These are phyloP conservation scores for Heliamphora exappendiculata DNA, from an alignment of 148 eudicot species.

Conservation along the genomic window DNA sequence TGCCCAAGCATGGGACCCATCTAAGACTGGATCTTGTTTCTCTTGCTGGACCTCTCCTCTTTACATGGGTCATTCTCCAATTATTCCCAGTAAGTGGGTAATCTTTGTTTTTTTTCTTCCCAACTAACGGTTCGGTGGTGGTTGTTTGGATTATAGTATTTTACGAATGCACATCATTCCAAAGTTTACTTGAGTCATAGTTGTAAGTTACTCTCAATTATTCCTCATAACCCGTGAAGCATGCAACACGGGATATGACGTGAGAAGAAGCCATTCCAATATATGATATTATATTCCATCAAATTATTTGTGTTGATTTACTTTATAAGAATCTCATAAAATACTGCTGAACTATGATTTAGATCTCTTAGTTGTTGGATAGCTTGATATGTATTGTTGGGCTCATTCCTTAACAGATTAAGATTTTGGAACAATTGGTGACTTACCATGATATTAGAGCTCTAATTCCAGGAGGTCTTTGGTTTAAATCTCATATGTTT, in stretches of 20 bases:
- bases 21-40: slow-evolving; percentile 62
- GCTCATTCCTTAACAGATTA: too few relatives aligned
- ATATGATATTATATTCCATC: not conserved
- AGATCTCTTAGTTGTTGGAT: not conserved
- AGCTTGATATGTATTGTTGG: too few relatives aligned
- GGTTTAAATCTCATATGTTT: too few relatives aligned
- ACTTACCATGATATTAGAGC: too few relatives aligned
- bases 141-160: not conserved
- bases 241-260: not conserved
- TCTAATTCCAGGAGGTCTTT: too few relatives aligned
- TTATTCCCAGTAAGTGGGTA: slow-evolving; percentile 73
- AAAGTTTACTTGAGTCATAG: not conserved
- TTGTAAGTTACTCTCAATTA: not conserved
- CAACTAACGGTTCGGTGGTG: not conserved
- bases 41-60: slow-evolving; percentile 74
- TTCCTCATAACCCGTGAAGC: not conserved
- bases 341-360: not conserved
- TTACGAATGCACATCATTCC: not conserved
- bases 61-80: slow-evolving; percentile 71
- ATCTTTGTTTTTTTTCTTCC: not conserved
- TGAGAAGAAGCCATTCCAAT: not conserved
- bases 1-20: slow-evolving; percentile 74
- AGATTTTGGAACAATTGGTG: too few relatives aligned
- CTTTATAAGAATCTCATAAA: not conserved
- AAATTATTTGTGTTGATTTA: not conserved